Evolutionary conservation across 768 basidiomycete species (phyloP).

Genomic region (Cystobasidium ongulense): DNA sequence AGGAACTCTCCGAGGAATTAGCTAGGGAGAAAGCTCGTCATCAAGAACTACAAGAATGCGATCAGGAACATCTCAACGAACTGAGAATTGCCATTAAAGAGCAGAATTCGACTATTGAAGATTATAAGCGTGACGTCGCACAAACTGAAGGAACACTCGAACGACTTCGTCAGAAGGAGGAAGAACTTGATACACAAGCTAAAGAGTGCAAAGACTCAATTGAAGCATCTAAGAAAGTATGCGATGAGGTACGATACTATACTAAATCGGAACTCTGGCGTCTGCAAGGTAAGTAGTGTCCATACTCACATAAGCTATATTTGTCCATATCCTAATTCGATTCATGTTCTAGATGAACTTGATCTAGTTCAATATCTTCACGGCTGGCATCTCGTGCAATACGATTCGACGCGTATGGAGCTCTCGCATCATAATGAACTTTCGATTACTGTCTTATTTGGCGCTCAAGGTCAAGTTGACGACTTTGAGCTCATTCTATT

Average conservation of each 20-base stretch:
- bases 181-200: constrained; percentile 32
- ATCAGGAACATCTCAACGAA: constrained; percentile 34
- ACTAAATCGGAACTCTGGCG: constrained; percentile 38
- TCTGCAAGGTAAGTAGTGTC: constrained; percentile 34
- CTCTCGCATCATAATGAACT: constrained; percentile 36
- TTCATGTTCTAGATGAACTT: constrained; percentile 33
- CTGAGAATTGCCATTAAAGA: constrained; percentile 39
- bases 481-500: constrained; percentile 12
- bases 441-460: constrained; percentile 26
- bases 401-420: not conserved
- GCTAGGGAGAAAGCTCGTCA: constrained; percentile 35
- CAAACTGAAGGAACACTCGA: constrained; percentile 26
- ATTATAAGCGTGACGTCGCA: constrained; percentile 27
- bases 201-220: constrained; percentile 11
- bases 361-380: constrained; percentile 38
- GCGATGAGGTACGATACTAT: constrained; percentile 28
- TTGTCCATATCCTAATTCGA: not conserved
- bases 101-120: constrained; percentile 36
- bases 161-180: constrained; percentile 26
- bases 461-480: not conserved
- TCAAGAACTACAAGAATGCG: constrained; percentile 36
- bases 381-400: constrained; percentile 35
- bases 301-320: not conserved
- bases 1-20: constrained; percentile 34
- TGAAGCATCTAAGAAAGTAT: constrained; percentile 11